These are phyloP conservation scores for Thielaviopsis punctulata DNA, from an alignment of 2,329 filamentous ascomycete species.

Conservation along the genomic window DNA sequence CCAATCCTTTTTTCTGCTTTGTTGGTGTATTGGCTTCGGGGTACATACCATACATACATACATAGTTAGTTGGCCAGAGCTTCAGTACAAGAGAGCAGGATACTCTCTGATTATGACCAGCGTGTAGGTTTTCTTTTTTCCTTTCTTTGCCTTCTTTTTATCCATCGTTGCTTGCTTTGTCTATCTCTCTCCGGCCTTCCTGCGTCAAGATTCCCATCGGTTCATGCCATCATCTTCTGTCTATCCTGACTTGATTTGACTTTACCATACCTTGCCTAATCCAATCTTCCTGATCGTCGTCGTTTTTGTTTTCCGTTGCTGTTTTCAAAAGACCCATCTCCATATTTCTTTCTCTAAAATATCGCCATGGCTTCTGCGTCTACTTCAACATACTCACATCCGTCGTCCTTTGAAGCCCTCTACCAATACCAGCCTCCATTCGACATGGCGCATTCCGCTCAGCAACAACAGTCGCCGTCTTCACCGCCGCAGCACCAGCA, in stretches of 20 bases:
- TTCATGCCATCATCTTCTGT: background rate
- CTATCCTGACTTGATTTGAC: no score
- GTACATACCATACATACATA: background rate
- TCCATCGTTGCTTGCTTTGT: background rate
- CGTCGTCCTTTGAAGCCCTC: background rate
- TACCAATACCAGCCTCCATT: conserved; percentile 1
- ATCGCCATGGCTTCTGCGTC: conserved; percentile 4
- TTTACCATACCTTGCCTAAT: no score
- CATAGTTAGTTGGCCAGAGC: conserved; percentile 1
- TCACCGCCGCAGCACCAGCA: background rate
- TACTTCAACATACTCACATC: conserved; percentile 4
- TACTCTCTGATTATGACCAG: background rate
- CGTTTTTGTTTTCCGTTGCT: background rate
- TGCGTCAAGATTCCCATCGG: no score
- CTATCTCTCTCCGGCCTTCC: background rate
- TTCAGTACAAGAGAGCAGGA: conserved; percentile 1
- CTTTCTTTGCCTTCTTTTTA: background rate
- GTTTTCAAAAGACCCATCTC: background rate
- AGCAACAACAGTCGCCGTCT: background rate
- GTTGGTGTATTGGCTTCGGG: background rate
- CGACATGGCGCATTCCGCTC: background rate
- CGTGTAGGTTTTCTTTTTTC: background rate
- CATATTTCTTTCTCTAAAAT: background rate
- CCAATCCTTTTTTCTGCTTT: conserved; percentile 1
- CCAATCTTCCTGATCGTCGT: background rate